Conservation (phyloP, 495 filamentous ascomycete genomes). For the Collariella sp. region DNA sequence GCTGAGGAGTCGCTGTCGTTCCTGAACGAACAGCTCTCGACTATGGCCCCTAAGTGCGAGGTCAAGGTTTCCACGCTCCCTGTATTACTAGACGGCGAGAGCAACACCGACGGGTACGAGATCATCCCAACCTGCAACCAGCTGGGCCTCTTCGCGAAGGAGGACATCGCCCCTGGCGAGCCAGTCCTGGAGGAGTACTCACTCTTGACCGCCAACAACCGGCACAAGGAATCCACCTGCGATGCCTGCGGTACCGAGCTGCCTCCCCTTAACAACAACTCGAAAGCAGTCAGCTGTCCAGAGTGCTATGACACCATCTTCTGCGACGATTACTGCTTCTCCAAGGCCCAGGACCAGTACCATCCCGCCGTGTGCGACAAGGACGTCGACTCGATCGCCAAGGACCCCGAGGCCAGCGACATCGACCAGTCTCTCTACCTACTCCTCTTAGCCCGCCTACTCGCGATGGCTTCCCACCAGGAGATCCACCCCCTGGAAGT, state of each 20-base stretch:
- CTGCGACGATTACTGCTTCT: slow-evolving; percentile 67
- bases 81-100: slow-evolving; percentile 46
- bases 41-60: slow-evolving; percentile 60
- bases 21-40: slow-evolving; percentile 57
- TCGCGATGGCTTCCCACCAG: slow-evolving; percentile 83
- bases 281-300: slow-evolving; percentile 51
- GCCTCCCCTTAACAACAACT: slow-evolving; percentile 45
- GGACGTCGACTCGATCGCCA: slow-evolving; percentile 72
- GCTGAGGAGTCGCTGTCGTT: slow-evolving; percentile 54
- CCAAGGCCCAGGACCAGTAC: slow-evolving; percentile 63
- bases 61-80: slow-evolving; percentile 67
- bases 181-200: slow-evolving; percentile 71
- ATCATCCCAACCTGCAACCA: slow-evolving; percentile 55
- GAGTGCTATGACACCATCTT: slow-evolving; percentile 80
- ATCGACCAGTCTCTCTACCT: slow-evolving; percentile 72
- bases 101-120: slow-evolving; percentile 35
- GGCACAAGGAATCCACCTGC: slow-evolving; percentile 70
- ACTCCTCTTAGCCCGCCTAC: slow-evolving; percentile 63
- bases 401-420: slow-evolving; percentile 62
- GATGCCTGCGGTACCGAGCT: slow-evolving; percentile 78
- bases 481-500: slow-evolving; percentile 74
- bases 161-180: slow-evolving; percentile 69
- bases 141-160: slow-evolving; percentile 79
- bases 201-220: slow-evolving; percentile 72
- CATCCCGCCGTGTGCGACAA: slow-evolving; percentile 81